phyloP scores from a whole-genome alignment of 2,329 filamentous ascomycete genomes.

The Talaromyces islandicus region DNA sequence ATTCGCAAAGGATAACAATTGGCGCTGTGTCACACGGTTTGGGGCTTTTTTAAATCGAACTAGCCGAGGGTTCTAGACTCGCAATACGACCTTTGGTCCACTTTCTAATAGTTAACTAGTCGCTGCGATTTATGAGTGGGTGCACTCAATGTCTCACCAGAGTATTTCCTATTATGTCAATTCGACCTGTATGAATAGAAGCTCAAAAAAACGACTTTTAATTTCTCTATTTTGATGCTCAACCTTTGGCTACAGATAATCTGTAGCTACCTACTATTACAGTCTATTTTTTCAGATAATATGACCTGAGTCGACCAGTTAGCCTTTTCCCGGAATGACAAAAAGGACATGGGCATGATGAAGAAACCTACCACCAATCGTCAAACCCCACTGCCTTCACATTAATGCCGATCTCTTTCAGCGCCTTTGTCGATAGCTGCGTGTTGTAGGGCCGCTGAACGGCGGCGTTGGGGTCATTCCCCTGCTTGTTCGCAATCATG shows the following conservation, averaged over 20 bases:
- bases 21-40: neutral
- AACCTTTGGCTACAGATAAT: neutral
- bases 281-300: neutral
- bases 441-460: slow-evolving; percentile 83
- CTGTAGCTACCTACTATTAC: neutral
- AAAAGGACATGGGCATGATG: neutral
- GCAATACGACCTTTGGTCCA: neutral
- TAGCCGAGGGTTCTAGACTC: neutral
- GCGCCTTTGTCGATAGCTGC: slow-evolving; percentile 69
- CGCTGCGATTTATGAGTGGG: too few relatives aligned
- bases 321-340: neutral
- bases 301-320: neutral
- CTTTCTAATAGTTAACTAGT: neutral
- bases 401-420: slow-evolving; percentile 69
- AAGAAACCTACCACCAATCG: slow-evolving; percentile 63
- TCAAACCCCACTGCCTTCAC: slow-evolving; percentile 69
- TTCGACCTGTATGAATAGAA: too few relatives aligned
- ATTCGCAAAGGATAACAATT: neutral
- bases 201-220: neutral
- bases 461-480: slow-evolving; percentile 63
- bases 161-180: neutral
- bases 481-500: slow-evolving; percentile 61
- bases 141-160: too few relatives aligned
- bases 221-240: neutral
- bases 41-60: neutral